A percentile compares a stretch with the other conserved stretches of the same genome.
phyloP scores from a whole-genome alignment of 352 stramenopile genomes.

The Pythium pyrilobum region DNA sequence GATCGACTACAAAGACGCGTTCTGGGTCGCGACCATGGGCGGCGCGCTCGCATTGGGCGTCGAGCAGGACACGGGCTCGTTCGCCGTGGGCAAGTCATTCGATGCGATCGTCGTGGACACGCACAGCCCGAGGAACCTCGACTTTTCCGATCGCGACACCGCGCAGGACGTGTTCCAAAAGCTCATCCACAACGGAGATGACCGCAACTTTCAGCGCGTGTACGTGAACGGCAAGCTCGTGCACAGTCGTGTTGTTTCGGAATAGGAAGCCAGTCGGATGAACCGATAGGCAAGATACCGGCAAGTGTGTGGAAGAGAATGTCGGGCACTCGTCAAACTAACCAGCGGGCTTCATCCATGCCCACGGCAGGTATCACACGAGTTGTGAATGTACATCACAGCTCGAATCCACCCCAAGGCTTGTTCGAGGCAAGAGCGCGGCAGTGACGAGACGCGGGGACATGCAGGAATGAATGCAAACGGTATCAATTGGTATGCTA shows the following conservation, averaged over 20 bases:
- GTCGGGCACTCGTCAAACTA: too few species aligned
- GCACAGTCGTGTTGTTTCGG: conserved; percentile 16
- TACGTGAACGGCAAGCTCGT: conserved; percentile 60
- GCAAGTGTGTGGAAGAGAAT: too few species aligned
- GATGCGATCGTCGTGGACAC: conserved; percentile 82
- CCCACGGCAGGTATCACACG: too few species aligned
- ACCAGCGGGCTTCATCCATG: too few species aligned
- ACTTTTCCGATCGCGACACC: conserved; percentile 37
- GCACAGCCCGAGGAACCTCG: conserved; percentile 35
- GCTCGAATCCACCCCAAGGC: too few species aligned
- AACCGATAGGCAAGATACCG: too few species aligned
- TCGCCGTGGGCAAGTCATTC: conserved; percentile 75
- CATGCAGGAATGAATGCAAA: too few species aligned
- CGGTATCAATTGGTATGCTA: too few species aligned
- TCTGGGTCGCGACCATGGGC: conserved; percentile 86
- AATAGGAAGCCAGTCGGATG: too few species aligned
- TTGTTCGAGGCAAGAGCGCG: too few species aligned
- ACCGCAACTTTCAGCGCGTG: conserved; percentile 74
- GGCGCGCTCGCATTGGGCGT: conserved; percentile 70
- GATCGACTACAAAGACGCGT: conserved; percentile 77
- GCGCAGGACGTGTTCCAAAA: conserved; percentile 73
- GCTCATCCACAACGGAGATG: conserved; percentile 80
- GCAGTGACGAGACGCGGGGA: too few species aligned
- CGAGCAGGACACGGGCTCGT: conserved; percentile 67
- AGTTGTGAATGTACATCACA: too few species aligned